Conservation (phyloP, 2,329 filamentous ascomycete species). For the Sclerotinia borealis region DNA sequence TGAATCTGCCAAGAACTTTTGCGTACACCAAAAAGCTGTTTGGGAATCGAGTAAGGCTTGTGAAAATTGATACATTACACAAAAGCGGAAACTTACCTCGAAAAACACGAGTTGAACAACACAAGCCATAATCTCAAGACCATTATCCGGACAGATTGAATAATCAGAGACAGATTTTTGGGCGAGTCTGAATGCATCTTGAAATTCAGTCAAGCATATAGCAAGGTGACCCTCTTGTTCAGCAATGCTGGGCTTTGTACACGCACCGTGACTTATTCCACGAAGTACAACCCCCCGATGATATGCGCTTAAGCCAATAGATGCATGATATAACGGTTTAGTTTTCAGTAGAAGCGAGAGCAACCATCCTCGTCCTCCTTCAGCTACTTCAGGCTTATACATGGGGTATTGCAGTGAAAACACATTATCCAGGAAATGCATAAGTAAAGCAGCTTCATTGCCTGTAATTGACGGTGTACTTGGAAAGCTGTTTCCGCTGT, state of each 20-base stretch:
- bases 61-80: slow-evolving; percentile 27
- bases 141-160: slow-evolving; percentile 15
- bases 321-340: slow-evolving; percentile 51
- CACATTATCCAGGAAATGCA: slow-evolving; percentile 57
- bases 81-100: slow-evolving; percentile 33
- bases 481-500: slow-evolving; percentile 6
- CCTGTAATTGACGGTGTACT: slow-evolving; percentile 25
- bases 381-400: slow-evolving; percentile 49
- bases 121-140: slow-evolving; percentile 40
- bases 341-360: slow-evolving; percentile 46
- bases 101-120: slow-evolving; percentile 50
- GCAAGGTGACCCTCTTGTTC: slow-evolving; percentile 29
- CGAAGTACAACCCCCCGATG: slow-evolving; percentile 33
- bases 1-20: slow-evolving; percentile 24
- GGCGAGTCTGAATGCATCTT: slow-evolving; percentile 27
- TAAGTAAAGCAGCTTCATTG: slow-evolving; percentile 42
- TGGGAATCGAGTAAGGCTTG: slow-evolving; percentile 25
- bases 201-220: slow-evolving; percentile 17
- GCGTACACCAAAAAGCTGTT: slow-evolving; percentile 39
- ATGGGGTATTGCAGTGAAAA: slow-evolving; percentile 59
- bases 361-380: slow-evolving; percentile 56
- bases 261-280: slow-evolving; percentile 21
- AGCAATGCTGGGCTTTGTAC: slow-evolving; percentile 12
- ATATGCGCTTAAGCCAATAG: slow-evolving; percentile 49
- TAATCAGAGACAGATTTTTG: slow-evolving; percentile 14